phyloP scores from a whole-genome alignment of 2,329 filamentous ascomycete species.

The Curvularia eragrostidis region DNA sequence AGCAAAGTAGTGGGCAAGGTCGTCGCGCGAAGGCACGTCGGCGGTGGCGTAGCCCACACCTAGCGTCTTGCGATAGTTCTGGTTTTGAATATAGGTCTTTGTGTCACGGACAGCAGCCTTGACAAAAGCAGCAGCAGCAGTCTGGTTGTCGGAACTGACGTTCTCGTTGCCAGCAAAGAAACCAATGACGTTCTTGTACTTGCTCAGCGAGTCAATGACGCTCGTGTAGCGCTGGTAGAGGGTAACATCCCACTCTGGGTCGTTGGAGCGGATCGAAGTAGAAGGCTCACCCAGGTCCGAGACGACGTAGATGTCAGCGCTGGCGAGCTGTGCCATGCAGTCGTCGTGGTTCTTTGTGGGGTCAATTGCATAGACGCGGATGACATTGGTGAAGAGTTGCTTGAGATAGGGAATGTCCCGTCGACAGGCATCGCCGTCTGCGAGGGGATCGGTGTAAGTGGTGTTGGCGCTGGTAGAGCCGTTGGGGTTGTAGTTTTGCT shows the following conservation, averaged over 20 bases:
- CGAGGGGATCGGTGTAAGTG: conserved; percentile 81
- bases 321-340: conserved; percentile 84
- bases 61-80: conserved; percentile 72
- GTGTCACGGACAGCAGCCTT: conserved; percentile 96
- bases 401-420: conserved; percentile 85
- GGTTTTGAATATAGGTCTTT: conserved; percentile 86
- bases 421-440: conserved; percentile 72
- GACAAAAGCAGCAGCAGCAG: conserved; percentile 86
- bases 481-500: conserved; percentile 59
- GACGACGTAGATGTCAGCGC: conserved; percentile 93
- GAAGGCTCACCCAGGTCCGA: conserved; percentile 70
- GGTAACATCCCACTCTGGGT: conserved; percentile 78
- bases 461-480: conserved; percentile 42
- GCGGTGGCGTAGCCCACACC: conserved; percentile 96
- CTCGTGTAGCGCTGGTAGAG: conserved; percentile 81
- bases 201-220: conserved; percentile 79
- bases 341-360: conserved; percentile 76
- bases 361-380: conserved; percentile 94
- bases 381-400: conserved; percentile 80
- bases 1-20: conserved; percentile 93
- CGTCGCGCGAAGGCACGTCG: conserved; percentile 82
- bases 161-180: conserved; percentile 99
- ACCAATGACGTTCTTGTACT: conserved; percentile 90
- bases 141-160: conserved; percentile 86
- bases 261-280: conserved; percentile 81